Conservation (phyloP, 371 early-diverging fungal genomes). For the Thermomucor indicae-seudaticae region DNA sequence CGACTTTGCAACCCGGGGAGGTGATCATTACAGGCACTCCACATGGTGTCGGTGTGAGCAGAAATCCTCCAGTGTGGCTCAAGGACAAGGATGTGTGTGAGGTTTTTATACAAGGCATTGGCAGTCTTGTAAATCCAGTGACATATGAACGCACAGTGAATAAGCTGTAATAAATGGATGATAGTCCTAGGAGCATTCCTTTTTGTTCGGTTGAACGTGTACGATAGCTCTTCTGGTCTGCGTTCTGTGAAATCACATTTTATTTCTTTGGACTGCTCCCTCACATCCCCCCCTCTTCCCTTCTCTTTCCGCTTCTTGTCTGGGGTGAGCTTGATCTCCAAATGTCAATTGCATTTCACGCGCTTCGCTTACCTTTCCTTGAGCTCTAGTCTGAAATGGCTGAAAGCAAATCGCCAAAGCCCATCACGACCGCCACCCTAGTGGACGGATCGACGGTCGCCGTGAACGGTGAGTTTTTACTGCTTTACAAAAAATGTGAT, state of each 20-base stretch:
- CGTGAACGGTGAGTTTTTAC: slow-evolving; percentile 7
- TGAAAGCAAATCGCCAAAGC: too few species aligned
- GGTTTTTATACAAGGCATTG: slow-evolving; percentile 52
- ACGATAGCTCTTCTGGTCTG: too few species aligned
- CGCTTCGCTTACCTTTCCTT: too few species aligned
- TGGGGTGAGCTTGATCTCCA: too few species aligned
- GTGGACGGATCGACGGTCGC: slow-evolving; percentile 9
- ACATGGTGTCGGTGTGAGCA: slow-evolving; percentile 50
- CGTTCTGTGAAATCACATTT: too few species aligned
- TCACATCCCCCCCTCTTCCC: too few species aligned
- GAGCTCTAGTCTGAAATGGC: too few species aligned
- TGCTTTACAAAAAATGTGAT: background rate
- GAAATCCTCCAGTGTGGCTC: slow-evolving; percentile 48
- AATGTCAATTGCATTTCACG: too few species aligned
- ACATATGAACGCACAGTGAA: slow-evolving; percentile 8
- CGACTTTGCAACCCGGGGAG: slow-evolving; percentile 55
- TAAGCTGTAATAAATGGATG: slow-evolving; percentile 2
- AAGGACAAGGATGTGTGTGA: slow-evolving; percentile 51
- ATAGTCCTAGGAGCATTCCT: background rate
- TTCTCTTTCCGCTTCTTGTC: too few species aligned
- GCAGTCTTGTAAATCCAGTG: slow-evolving; percentile 47
- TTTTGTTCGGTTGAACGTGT: background rate
- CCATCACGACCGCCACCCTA: slow-evolving; percentile 12
- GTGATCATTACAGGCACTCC: slow-evolving; percentile 63
- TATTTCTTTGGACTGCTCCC: too few species aligned